These are phyloP conservation scores for Gymnopus androsaceus DNA, from an alignment of 1,284 basidiomycete genomes.

Conservation along the genomic window DNA sequence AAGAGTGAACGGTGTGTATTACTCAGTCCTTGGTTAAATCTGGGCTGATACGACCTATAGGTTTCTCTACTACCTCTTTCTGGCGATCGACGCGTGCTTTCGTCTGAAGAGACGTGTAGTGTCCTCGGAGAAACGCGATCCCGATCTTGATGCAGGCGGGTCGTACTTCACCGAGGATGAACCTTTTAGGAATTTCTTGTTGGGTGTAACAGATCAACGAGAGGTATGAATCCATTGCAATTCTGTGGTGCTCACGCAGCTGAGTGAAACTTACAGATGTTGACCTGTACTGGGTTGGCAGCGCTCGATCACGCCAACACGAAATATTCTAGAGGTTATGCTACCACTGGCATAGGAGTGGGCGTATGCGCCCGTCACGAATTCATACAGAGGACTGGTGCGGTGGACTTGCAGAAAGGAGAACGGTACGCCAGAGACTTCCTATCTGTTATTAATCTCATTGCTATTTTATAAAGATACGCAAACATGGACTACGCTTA, in stretches of 20 bases:
- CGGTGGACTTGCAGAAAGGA: constrained; percentile 7
- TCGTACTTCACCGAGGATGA: constrained; percentile 3
- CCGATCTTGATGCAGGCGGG: neutral
- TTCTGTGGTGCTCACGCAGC: neutral
- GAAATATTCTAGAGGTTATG: constrained; percentile 6
- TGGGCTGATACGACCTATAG: neutral
- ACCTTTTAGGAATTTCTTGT: no score
- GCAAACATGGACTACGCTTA: constrained; percentile 7
- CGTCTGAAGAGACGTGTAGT: neutral
- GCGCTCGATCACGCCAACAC: no score
- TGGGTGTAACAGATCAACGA: neutral
- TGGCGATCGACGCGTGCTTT: constrained; percentile 6
- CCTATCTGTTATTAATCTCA: neutral
- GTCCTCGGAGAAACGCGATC: neutral
- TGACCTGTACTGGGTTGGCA: no score
- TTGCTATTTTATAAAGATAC: neutral
- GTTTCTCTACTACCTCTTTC: neutral
- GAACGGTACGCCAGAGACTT: neutral
- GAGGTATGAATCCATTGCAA: neutral
- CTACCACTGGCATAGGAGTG: neutral
- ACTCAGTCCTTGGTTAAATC: neutral
- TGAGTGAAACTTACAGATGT: neutral
- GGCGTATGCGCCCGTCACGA: constrained; percentile 1
- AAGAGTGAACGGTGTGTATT: neutral
- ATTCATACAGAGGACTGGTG: constrained; percentile 1